Evolutionary conservation across 768 basidiomycete species (phyloP), one percentile per base, ranked within the genome.

Genomic region (Mrakia hoshinonis): DNA sequence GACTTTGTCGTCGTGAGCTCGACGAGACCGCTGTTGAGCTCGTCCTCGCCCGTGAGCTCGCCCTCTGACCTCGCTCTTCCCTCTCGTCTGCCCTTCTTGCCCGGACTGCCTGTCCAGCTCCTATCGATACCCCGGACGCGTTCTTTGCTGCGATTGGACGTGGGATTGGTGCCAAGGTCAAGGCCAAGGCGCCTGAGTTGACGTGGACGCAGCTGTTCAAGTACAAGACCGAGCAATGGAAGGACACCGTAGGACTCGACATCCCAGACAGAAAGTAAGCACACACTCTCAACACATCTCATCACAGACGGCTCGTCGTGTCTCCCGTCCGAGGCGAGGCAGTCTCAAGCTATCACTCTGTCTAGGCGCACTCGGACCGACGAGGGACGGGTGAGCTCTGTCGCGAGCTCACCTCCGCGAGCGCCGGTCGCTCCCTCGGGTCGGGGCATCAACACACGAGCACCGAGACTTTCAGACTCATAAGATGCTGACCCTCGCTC

Each of bases 61-160:
- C 18, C 3, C 18, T 7, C 55, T 60, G 31, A 60, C 55, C 29
- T 24, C 15, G 18, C 9, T 52, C 13, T 38, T 67, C 29, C 18
- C 11, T 34, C 38, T 15, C 22, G 3, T 31, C 39, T 22, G 0
- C 48, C 22, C 10, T 49, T 11, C 43, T 52, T 22, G n/a, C 67
- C 46, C 43, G 20, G 6, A 36, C n/a, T 58, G 20, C 55, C 24
- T 39, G 18, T 31, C 29, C 67, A 68, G 67, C 26, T 48, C 67
- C 67, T 6, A 68, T 68, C 38, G 58, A 20, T 26, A 39, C 55
- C 39, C 22, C 89, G 7, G 80, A 80, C 38, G 86, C 84, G 34
- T 90, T 92, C 75, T 82, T 92, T 74, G 85, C 84, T 71, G 84
- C 87, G 34, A 90, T 92, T 74, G 90, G 91, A 26, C 84, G 91